Evolutionary conservation across 352 stramenopile genomes (phyloP), one percentile per base, ranked within the genome.

Genomic region (Hyaloperonospora arabidopsidis): DNA sequence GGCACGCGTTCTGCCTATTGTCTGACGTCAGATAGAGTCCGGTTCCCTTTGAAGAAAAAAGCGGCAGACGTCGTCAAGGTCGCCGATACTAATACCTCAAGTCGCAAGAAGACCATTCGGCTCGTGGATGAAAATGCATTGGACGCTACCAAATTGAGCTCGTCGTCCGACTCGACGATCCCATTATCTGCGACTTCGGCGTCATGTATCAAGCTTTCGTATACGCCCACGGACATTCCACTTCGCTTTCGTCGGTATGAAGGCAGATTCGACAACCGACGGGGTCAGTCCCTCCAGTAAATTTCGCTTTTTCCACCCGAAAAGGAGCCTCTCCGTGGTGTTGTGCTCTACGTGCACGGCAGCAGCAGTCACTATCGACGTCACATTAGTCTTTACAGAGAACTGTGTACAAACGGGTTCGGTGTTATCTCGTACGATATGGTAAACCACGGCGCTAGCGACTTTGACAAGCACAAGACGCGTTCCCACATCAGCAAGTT

Each of bases 401-500:
- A 57, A 5, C 43, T 85, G 49, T 72, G 71, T 40, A 45, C 57
- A 6, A 57, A 67, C 36, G 63, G 67, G 19, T 82, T 82, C 14
- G 74, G 64, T 13, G 72, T 83, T n/a, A 50, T 81, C 25, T 58
- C 74, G 13, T 79, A 80, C 54, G 74, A 85, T 59, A 53, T 79
- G 38, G 23, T 82, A 15, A 65, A 68, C 58, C 74, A 84, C 60
- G 74, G 74, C 8, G 39, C 36, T 29, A 84, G 74, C 49, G 68
- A 82, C 49, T 63, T 35, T 17, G 66, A 70, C 52, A 10, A 44
- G 4, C 49, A 68, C 39, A 64, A 68, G 1, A 63, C 55, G 17
- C 59, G 63, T 15, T 62, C 61, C 4, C 63, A 74, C 40, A 61
- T 69, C 8, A 35, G 47, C 28, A 59, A 67, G 21, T 74, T 74